Evolutionary conservation across 73 alveolate species (phyloP), one percentile per base, ranked within the genome.

Genomic region (Stentor coeruleus): DNA sequence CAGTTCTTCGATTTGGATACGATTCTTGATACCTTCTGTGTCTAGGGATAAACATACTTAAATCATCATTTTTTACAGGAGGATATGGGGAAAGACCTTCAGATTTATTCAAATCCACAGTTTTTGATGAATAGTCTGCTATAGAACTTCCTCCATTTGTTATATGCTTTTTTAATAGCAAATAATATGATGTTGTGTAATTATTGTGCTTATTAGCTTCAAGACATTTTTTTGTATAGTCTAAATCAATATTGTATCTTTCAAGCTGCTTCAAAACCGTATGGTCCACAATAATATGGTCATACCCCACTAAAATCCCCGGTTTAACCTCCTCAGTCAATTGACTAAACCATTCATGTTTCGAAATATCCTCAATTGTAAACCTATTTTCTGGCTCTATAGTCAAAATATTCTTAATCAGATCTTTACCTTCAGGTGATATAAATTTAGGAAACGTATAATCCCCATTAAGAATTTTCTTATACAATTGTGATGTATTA

Each of bases 161-260:
- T n/a, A n/a, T n/a, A n/a, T n/a, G n/a, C n/a, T 95, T 95, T 72
- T 95, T 96, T 39, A 95, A 88, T 55, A 96, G 72, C 33, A 94
- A 84, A 85, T 93, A 93, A 85, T 92, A 92, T 3, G 94, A 88
- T 20, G 97, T 92, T 6, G 97, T 92, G 0, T 87, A 89, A 82
- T 92, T 90, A 87, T 92, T 92, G 82, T 92, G 97, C 83, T 85
- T 90, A 84, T 92, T 92, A 31, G 82, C 77, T 33, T 89, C 81
- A 38, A 92, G 73, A 81, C 91, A 86, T 66, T 85, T 87, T 80
- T 91, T 81, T 26, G 91, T 90, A 42, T 90, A 90, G 58, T 92
- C 95, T 74, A 74, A 82, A 59, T 89, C 86, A 42, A 87, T 76
- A 26, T 84, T 85, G 49, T 79, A 82, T n/a, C 84, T 35, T 36